Evolutionary conservation across 176 grass and related monocot species (phyloP).

Genomic region (Pharus latifolius): DNA sequence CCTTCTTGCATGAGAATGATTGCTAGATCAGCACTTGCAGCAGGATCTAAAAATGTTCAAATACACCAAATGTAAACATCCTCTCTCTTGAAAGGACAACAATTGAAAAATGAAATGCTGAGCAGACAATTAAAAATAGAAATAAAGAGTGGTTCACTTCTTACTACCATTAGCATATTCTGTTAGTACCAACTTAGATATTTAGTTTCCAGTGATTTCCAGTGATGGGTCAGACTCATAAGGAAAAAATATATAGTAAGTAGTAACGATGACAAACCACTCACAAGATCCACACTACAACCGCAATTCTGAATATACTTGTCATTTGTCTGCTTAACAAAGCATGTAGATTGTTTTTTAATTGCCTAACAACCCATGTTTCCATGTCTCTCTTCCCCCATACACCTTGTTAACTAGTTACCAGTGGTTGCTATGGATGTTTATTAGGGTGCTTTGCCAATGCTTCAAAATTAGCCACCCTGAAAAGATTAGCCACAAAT

Average conservation of each 20-base stretch:
- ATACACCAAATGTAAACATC: neutral
- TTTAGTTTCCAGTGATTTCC: too few species aligned
- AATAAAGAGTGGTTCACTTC: neutral
- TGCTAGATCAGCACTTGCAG: slow-evolving; percentile 93
- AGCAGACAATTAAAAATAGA: neutral
- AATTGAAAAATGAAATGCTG: neutral
- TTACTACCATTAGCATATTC: neutral
- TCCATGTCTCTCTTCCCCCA: neutral
- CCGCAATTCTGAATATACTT: too few species aligned
- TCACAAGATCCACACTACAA: too few species aligned
- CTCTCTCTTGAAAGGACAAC: neutral
- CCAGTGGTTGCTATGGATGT: neutral
- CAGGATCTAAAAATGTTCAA: slow-evolving; percentile 59
- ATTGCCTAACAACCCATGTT: too few species aligned
- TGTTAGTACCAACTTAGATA: too few species aligned
- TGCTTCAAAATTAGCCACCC: neutral
- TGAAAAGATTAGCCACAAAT: neutral
- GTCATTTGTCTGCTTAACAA: too few species aligned
- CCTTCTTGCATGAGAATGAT: slow-evolving; percentile 99
- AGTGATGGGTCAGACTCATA: too few species aligned
- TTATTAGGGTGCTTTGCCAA: neutral
- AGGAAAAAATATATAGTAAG: too few species aligned
- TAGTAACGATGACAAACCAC: too few species aligned
- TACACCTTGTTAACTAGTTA: neutral
- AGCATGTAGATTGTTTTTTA: too few species aligned